Conservation (phyloP, 352 stramenopile species). For the Pythium sukuiense region DNA sequence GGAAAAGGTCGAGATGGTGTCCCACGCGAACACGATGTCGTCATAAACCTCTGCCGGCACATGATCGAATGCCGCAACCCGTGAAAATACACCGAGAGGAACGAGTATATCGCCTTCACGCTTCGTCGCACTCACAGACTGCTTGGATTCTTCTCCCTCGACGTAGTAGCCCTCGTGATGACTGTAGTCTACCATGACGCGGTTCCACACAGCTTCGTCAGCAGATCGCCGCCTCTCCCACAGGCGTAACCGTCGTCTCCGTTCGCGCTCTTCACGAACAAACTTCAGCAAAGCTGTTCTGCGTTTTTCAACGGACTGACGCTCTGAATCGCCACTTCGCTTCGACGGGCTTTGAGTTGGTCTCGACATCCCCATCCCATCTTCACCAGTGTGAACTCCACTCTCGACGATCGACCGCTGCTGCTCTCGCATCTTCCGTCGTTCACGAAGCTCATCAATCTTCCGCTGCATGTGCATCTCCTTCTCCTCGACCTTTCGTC, state of each 20-base stretch:
- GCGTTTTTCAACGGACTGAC: conserved; percentile 45
- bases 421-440: conserved; percentile 66
- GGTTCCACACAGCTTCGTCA: conserved; percentile 53
- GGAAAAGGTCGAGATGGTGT: conserved; percentile 74
- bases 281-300: conserved; percentile 64
- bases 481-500: conserved; percentile 70
- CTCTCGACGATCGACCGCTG: conserved; percentile 73
- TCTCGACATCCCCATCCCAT: conserved; percentile 1
- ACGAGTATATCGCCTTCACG: conserved; percentile 18
- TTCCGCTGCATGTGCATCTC: conserved; percentile 70
- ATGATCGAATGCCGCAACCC: conserved; percentile 37
- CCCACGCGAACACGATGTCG: conserved; percentile 77
- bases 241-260: conserved; percentile 51
- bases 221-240: conserved; percentile 53
- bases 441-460: conserved; percentile 66
- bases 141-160: background rate
- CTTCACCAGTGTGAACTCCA: conserved; percentile 42
- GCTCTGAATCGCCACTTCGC: conserved; percentile 4
- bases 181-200: conserved; percentile 48
- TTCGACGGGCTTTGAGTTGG: conserved; percentile 22
- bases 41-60: conserved; percentile 43
- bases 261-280: conserved; percentile 65
- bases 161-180: conserved; percentile 6
- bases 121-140: background rate
- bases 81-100: conserved; percentile 35